Conservation (phyloP, 1,284 basidiomycete species). For the Malassezia japonica region DNA sequence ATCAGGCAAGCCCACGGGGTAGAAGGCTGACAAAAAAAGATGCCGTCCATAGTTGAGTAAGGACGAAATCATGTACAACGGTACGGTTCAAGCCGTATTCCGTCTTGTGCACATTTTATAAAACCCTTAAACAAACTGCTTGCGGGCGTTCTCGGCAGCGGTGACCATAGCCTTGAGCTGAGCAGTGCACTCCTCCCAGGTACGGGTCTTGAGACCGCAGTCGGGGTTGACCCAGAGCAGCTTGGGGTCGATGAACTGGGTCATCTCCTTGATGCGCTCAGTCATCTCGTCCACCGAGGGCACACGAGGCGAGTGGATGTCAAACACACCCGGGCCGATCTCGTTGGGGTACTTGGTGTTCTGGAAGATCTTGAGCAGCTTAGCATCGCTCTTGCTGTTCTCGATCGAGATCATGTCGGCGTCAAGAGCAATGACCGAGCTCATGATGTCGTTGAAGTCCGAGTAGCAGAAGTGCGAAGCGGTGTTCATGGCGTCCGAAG, state of each 20-base stretch:
- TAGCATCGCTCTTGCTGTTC: constrained; percentile 56
- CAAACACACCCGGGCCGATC: constrained; percentile 86
- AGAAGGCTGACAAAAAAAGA: neutral
- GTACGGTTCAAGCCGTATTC: neutral
- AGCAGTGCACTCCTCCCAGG: constrained; percentile 58
- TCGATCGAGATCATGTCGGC: constrained; percentile 99
- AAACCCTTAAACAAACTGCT: constrained; percentile 43
- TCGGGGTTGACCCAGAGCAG: constrained; percentile 78
- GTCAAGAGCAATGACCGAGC: constrained; percentile 90
- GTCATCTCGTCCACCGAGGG: constrained; percentile 78
- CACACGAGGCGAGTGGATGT: constrained; percentile 98
- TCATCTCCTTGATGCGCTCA: constrained; percentile 76
- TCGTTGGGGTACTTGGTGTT: constrained; percentile 91
- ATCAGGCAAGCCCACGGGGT: neutral
- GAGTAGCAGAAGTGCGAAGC: constrained; percentile 49
- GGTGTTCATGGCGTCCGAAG: constrained; percentile 43
- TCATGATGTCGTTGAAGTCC: constrained; percentile 91
- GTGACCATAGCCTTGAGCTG: constrained; percentile 42
- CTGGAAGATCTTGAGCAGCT: constrained; percentile 91
- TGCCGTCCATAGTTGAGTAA: constrained; percentile 17
- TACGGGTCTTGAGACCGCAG: constrained; percentile 53
- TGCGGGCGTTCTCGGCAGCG: constrained; percentile 75
- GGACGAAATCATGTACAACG: neutral
- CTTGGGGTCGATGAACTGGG: constrained; percentile 40
- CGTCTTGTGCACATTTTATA: neutral